These are phyloP conservation scores for Sporothrix sp. DNA, from an alignment of 2,329 filamentous ascomycete species.

Conservation along the genomic window DNA sequence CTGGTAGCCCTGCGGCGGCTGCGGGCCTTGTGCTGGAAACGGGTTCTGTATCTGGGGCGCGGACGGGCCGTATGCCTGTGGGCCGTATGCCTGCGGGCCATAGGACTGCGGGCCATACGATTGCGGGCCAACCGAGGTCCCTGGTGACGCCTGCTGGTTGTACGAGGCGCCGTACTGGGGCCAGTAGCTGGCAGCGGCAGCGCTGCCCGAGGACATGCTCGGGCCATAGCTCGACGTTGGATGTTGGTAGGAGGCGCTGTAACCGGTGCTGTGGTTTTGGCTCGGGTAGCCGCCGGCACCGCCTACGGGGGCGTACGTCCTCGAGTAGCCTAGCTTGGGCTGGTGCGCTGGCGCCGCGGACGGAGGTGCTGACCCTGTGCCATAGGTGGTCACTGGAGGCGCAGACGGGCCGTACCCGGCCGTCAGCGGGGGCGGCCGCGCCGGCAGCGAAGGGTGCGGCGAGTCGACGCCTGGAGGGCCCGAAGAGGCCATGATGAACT, in stretches of 20 bases:
- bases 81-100: conserved; percentile 9
- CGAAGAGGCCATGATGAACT: conserved; percentile 20
- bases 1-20: neutral
- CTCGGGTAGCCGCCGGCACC: conserved; percentile 16
- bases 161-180: conserved; percentile 5
- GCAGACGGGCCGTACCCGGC: conserved; percentile 12
- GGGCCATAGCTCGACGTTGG: conserved; percentile 15
- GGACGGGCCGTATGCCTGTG: conserved; percentile 28
- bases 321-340: conserved; percentile 22
- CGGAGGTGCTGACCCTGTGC: conserved; percentile 9
- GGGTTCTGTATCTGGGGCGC: conserved; percentile 66
- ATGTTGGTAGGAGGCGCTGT: conserved; percentile 17
- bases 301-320: conserved; percentile 27
- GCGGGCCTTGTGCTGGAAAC: conserved; percentile 54
- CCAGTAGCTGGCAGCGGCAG: conserved; percentile 22
- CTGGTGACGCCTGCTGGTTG: too few relatives aligned
- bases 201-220: neutral
- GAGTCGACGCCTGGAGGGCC: conserved; percentile 20
- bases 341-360: conserved; percentile 21
- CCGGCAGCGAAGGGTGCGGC: conserved; percentile 20
- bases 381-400: neutral
- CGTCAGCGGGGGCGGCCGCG: conserved; percentile 16
- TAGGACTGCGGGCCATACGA: neutral
- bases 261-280: conserved; percentile 15
- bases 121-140: too few relatives aligned